Conservation (phyloP, 768 basidiomycete species). For the Strobilomyces echinocephalus region DNA sequence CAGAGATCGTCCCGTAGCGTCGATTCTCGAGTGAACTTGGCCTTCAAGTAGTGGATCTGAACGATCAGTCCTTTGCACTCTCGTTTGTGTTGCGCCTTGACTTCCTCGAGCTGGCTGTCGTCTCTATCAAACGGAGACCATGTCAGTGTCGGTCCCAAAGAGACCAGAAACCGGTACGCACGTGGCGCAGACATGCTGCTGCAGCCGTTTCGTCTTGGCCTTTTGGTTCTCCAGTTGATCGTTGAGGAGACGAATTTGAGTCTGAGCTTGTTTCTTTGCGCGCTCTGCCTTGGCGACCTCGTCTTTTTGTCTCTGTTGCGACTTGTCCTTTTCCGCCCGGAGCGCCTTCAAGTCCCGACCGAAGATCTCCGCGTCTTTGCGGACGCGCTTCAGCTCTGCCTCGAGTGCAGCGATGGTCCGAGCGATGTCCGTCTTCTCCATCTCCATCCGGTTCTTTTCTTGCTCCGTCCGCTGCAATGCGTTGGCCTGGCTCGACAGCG, state of each 20-base stretch:
- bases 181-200: conserved; percentile 56
- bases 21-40: conserved; percentile 83
- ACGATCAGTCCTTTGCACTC: conserved; percentile 90
- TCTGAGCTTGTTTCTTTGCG: conserved; percentile 60
- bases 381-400: conserved; percentile 69
- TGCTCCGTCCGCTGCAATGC: conserved; percentile 61
- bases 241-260: conserved; percentile 59
- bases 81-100: conserved; percentile 68
- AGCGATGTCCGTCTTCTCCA: conserved; percentile 63
- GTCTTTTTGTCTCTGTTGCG: conserved; percentile 50
- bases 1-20: conserved; percentile 68
- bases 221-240: conserved; percentile 59
- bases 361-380: conserved; percentile 70
- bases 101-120: conserved; percentile 44
- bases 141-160: neutral
- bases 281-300: conserved; percentile 56
- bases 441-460: conserved; percentile 57
- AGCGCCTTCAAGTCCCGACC: conserved; percentile 71
- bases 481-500: conserved; percentile 54
- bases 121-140: conserved; percentile 36
- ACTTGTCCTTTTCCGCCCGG: conserved; percentile 60
- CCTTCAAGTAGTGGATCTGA: conserved; percentile 89
- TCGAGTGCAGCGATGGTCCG: conserved; percentile 65
- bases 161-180: conserved; percentile 34
- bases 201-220: conserved; percentile 36